phyloP scores from a whole-genome alignment of 2,329 filamentous ascomycete species.

The Simplicillium aogashimaense region DNA sequence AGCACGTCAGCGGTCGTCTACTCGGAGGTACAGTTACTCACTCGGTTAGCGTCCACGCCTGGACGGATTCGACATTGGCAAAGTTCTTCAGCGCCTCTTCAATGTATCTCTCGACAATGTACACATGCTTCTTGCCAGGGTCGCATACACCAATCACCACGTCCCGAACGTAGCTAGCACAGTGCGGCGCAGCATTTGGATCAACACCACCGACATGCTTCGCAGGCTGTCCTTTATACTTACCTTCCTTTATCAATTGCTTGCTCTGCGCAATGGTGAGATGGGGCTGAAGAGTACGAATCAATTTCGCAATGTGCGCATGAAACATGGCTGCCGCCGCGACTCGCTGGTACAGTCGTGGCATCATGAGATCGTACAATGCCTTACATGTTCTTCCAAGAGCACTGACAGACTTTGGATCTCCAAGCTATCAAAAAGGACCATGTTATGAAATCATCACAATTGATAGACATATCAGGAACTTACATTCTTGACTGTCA shows the following conservation, averaged over 20 bases:
- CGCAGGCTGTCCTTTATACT: neutral
- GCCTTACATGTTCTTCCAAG: slow-evolving; percentile 10
- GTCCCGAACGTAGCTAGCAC: neutral
- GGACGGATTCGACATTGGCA: neutral
- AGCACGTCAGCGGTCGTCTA: no score
- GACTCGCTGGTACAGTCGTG: slow-evolving; percentile 9
- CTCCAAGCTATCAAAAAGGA: neutral
- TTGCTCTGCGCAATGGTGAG: slow-evolving; percentile 10
- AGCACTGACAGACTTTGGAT: slow-evolving; percentile 2
- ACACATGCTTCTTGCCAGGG: neutral
- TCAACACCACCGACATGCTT: neutral
- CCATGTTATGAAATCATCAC: no score
- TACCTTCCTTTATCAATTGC: slow-evolving; percentile 6
- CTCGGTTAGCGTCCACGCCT: no score
- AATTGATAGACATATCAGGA: neutral
- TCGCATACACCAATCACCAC: neutral
- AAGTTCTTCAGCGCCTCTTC: neutral
- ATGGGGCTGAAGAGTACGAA: slow-evolving; percentile 9
- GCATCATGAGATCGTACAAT: slow-evolving; percentile 7
- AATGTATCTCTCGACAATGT: neutral
- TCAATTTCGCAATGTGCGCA: slow-evolving; percentile 10
- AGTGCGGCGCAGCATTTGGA: neutral
- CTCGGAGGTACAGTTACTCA: no score
- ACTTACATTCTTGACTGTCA: slow-evolving; percentile 8
- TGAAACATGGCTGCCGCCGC: slow-evolving; percentile 4